Base-by-base conservation (phyloP, 305 asterid genomes). In the Solanum hybrid region DNA sequence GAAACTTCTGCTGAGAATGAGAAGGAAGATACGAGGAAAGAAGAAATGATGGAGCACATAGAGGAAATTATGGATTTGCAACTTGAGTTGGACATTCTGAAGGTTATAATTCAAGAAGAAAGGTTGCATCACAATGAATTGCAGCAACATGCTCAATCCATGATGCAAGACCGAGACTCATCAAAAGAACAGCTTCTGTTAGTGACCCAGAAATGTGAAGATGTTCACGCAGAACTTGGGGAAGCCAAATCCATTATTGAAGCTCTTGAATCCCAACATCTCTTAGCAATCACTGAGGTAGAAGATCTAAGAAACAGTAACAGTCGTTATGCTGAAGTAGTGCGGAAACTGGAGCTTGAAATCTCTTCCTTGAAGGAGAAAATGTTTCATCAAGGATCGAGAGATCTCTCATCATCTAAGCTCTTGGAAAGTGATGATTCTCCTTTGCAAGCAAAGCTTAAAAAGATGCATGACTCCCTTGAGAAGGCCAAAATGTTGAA, bases 261-360 rank as follows among this genome's bases (percentile, higher is more conserved):
- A 92, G 99, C 99, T 93, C 98, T 98, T 24, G 99, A 98, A 91
- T 93, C 97, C 33, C 97, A 98, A 90, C 98, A 96, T 88, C 86
- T 97, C 90, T 91, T 93, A 73, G 92, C 92, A 35, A 95, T 98
- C 34, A 92, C 92, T 86, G 99, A 95, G 95, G 92, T 94, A 86
- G 99, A 96, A 81, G 96, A 95, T 91, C 96, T 96, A 81, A 94
- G 93, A 92, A 93, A 89, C 92, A 88, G 93, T 86, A 95, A 92
- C 75, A 87, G 37, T 89, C 93, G 64, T 74, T 92, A 89, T 87
- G 94, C 92, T 86, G 95, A 94, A 88, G 91, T 93, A 67, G 79
- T 96, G 87, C 93, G 91, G 82, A 91, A 92, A 91, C 95, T 93
- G 87, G 96, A 95, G 90, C 93, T 91, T 89, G 95, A 97, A 90